Percentiles rank a stretch among this genome's conserved stretches.
Conservation (phyloP, 768 basidiomycete species). For the Termitomyces sp. region DNA sequence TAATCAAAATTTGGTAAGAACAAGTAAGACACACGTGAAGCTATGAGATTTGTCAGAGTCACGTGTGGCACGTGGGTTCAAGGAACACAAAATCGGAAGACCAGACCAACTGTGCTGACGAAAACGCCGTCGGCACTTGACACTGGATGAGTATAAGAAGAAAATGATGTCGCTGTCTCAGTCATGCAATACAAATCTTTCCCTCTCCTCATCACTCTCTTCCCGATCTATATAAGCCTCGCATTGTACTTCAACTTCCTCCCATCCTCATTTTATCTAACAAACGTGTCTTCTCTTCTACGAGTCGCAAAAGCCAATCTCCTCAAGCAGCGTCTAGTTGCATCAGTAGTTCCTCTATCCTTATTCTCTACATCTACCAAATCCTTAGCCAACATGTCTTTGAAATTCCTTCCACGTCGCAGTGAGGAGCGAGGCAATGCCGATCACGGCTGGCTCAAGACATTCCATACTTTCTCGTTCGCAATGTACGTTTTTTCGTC, state of each 20-base stretch:
- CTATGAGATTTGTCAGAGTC: not conserved
- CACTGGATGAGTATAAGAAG: constrained; percentile 8
- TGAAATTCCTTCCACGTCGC: constrained; percentile 45
- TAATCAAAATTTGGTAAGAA: constrained; percentile 2
- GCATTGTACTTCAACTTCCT: constrained; percentile 29
- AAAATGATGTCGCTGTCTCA: constrained; percentile 13
- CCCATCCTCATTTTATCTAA: constrained; percentile 13
- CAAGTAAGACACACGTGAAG: not conserved
- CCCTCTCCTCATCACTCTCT: constrained; percentile 29
- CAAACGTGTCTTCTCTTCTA: constrained; percentile 34
- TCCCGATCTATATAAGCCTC: constrained; percentile 38
- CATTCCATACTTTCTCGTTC: constrained; percentile 82
- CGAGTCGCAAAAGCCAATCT: constrained; percentile 31
- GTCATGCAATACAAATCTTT: constrained; percentile 32
- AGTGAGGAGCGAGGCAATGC: constrained; percentile 67
- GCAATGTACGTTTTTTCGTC: constrained; percentile 41
- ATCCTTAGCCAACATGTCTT: constrained; percentile 15
- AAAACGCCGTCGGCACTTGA: not conserved
- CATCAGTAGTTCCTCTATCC: constrained; percentile 7
- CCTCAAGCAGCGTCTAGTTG: constrained; percentile 20
- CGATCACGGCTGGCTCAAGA: constrained; percentile 84
- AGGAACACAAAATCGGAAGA: not conserved
- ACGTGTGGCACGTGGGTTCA: constrained; percentile 3
- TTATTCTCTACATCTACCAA: constrained; percentile 8
- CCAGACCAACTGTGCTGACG: constrained; percentile 6